These are phyloP conservation scores for Plenodomus tracheiphilus DNA, from an alignment of 2,329 filamentous ascomycete genomes.

Conservation along the genomic window DNA sequence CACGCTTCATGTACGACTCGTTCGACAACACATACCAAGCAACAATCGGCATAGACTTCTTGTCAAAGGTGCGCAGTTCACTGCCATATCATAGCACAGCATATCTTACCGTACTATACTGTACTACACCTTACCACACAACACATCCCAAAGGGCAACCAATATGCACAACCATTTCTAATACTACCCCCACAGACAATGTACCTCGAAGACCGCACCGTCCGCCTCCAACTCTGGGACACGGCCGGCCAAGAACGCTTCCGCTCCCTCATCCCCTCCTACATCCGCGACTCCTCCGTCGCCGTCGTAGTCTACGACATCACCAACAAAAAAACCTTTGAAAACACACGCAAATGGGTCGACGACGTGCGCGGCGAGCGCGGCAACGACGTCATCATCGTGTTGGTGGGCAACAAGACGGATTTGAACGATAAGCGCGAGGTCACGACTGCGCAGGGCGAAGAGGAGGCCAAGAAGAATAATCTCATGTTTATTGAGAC, in stretches of 20 bases:
- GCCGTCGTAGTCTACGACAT: constrained; percentile 99
- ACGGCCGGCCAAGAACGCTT: constrained; percentile 98
- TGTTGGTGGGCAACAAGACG: constrained; percentile 98
- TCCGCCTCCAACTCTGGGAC: constrained; percentile 97
- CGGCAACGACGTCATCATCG: constrained; percentile 98
- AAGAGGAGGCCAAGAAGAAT: constrained; percentile 97
- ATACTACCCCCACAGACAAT: constrained; percentile 71
- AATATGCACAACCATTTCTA: too few species aligned
- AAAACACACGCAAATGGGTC: constrained; percentile 99
- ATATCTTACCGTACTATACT: too few species aligned
- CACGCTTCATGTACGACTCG: constrained; percentile 99
- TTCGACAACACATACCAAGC: constrained; percentile 99
- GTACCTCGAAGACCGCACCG: constrained; percentile 98
- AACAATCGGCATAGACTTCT: constrained; percentile 98
- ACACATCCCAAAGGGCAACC: too few species aligned
- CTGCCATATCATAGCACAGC: too few species aligned
- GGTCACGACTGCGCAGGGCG: constrained; percentile 92
- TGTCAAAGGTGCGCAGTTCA: constrained; percentile 75
- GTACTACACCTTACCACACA: too few species aligned
- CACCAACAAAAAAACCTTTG: constrained; percentile 94
- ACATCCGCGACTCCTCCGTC: constrained; percentile 97
- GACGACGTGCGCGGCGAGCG: constrained; percentile 96
- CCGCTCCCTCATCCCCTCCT: constrained; percentile 93
- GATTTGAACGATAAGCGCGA: constrained; percentile 98
- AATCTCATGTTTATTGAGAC: constrained; percentile 99